Evolutionary conservation across 495 filamentous ascomycete species (phyloP).

Genomic region (Astrothelium macrocarpum): DNA sequence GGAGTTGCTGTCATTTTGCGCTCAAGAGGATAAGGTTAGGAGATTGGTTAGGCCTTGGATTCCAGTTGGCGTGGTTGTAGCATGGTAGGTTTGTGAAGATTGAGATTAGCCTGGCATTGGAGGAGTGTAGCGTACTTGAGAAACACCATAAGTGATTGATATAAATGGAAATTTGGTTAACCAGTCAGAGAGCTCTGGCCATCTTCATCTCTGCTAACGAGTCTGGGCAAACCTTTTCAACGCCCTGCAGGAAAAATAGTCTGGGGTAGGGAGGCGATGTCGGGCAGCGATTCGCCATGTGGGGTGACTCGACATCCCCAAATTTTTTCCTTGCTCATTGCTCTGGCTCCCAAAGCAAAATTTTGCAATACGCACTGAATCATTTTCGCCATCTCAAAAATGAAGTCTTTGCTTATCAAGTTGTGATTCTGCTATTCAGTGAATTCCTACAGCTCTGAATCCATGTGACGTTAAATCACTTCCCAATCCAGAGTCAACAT

Average conservation of each 20-base stretch:
- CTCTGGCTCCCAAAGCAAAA: background rate
- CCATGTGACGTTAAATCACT: too few relatives aligned
- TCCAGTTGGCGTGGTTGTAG: too few relatives aligned
- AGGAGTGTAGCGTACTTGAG: too few relatives aligned
- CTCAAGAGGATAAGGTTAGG: background rate
- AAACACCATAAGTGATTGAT: background rate
- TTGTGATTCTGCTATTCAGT: too few relatives aligned
- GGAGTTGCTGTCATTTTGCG: background rate
- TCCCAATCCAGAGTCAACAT: too few relatives aligned
- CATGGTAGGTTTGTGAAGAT: too few relatives aligned
- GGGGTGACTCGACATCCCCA: background rate
- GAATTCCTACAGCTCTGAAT: too few relatives aligned
- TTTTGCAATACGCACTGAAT: background rate
- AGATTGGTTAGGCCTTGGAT: background rate
- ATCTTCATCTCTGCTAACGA: background rate
- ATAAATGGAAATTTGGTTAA: background rate
- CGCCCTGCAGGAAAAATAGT: constrained; percentile 1
- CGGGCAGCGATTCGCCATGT: too few relatives aligned
- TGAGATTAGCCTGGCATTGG: too few relatives aligned
- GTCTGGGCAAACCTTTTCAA: background rate
- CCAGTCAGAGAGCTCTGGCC: background rate
- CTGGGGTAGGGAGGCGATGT: background rate
- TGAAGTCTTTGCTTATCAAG: too few relatives aligned
- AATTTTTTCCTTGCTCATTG: background rate
- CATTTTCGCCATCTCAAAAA: too few relatives aligned